phyloP scores from a whole-genome alignment of 352 stramenopile genomes.

The Globisporangium nagaii region DNA sequence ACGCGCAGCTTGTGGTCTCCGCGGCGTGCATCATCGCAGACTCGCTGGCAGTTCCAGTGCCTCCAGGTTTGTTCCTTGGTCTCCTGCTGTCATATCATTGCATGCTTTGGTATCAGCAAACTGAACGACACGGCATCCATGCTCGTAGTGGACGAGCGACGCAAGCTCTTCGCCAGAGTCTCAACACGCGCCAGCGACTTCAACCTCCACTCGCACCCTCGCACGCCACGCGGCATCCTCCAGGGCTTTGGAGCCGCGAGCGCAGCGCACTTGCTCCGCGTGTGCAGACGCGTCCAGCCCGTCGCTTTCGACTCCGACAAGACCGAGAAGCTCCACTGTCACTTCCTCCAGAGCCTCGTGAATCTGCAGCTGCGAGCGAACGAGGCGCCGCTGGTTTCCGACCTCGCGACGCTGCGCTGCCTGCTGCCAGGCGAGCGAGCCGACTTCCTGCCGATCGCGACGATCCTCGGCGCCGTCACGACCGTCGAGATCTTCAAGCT shows the following conservation, averaged over 20 bases:
- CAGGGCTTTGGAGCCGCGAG: slow-evolving; percentile 8
- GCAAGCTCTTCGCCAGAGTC: not conserved
- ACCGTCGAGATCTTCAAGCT: slow-evolving; percentile 25
- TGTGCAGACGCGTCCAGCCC: slow-evolving; percentile 10
- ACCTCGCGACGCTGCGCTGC: slow-evolving; percentile 20
- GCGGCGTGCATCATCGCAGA: slow-evolving; percentile 26
- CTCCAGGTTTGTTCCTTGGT: slow-evolving; percentile 19
- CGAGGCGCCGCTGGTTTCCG: slow-evolving; percentile 5
- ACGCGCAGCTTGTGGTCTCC: slow-evolving; percentile 21
- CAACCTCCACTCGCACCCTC: slow-evolving; percentile 16
- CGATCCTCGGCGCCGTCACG: slow-evolving; percentile 21
- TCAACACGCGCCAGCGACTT: slow-evolving; percentile 2
- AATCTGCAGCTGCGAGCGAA: slow-evolving; percentile 16
- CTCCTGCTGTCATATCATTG: no score
- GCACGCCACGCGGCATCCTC: slow-evolving; percentile 12
- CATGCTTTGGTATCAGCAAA: not conserved
- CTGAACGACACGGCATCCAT: no score
- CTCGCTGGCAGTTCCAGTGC: slow-evolving; percentile 17
- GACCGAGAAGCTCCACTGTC: slow-evolving; percentile 12
- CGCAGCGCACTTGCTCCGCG: slow-evolving; percentile 3
- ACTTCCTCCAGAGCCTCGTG: slow-evolving; percentile 25
- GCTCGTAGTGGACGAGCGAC: slow-evolving; percentile 3
- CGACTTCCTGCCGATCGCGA: slow-evolving; percentile 12
- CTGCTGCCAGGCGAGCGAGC: slow-evolving; percentile 9
- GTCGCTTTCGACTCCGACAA: slow-evolving; percentile 8